Evolutionary conservation across 768 basidiomycete species (phyloP), one percentile per base, ranked within the genome.

Genomic region (Lyophyllum decastes): DNA sequence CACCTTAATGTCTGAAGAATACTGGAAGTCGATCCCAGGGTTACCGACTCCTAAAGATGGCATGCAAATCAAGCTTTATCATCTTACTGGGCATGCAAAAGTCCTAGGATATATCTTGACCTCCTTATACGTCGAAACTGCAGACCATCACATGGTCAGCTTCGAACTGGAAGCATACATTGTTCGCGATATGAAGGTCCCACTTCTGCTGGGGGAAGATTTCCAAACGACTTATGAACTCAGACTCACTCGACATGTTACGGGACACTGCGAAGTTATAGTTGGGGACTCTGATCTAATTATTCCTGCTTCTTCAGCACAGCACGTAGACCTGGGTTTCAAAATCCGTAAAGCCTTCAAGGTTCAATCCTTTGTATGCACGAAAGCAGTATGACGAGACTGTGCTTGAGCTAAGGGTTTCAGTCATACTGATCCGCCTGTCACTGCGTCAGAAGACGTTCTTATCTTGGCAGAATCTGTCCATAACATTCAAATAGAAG

Each of bases 181-280:
- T 0, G 68, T 72, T 11, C 64, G 66, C 19, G 67, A 66, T 17
- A 72, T 72, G 70, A 55, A 65, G 0, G 65, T 68, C 0, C 66
- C 66, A 0, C 65, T 74, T 19, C 68, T 74, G 35, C 52, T 74
- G 4, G 73, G 73, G 2, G 71, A 73, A 41, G 71, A 72, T 35
- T 72, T 68, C 40, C 45, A 71, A 4, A 72, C 72, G 58, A 68
- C 72, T 35, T 76, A 74, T 21, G 35, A 52, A 19, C 25, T 52
- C 14, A 24, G 40, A 2, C 35, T 52, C 8, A 57, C 26, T 4
- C 52, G 60, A 0, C 60, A 52, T 26, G 40, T 55, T 0, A 24
- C 49, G 1, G 64, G 62, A 0, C 56, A 62, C 11, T 44, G 57
- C 35, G 51, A 66, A 49, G 47, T 65, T 4, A 8, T 25, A 2